Percentiles rank a stretch among this genome's conserved stretches.
Evolutionary conservation across 1,284 basidiomycete genomes (phyloP).

Genomic region (Sanghuangporus sanghuang): DNA sequence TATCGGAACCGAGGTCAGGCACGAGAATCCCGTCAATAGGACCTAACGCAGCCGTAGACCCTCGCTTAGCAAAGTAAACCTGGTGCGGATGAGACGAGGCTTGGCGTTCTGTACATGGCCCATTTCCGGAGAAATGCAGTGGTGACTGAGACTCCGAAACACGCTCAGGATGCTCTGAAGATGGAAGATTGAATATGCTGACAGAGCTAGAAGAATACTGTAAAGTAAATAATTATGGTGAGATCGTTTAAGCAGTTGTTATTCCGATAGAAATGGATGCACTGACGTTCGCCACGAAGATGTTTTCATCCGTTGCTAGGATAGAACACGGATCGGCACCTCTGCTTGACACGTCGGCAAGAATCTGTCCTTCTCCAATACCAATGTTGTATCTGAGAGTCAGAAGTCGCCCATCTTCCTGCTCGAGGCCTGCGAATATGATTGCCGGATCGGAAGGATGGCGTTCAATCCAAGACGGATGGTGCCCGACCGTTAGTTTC

Average conservation of each 20-base stretch:
- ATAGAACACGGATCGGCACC: slow-evolving; percentile 60
- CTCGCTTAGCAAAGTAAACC: slow-evolving; percentile 30
- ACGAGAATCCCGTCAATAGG: slow-evolving; percentile 52
- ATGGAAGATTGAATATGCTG: slow-evolving; percentile 1
- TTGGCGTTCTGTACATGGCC: slow-evolving; percentile 38
- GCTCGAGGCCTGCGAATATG: slow-evolving; percentile 51
- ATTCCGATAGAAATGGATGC: not conserved
- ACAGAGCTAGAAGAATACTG: slow-evolving; percentile 15
- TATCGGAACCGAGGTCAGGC: slow-evolving; percentile 67
- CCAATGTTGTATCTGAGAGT: slow-evolving; percentile 45
- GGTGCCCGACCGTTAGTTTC: slow-evolving; percentile 47
- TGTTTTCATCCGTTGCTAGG: slow-evolving; percentile 40
- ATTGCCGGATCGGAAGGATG: slow-evolving; percentile 51
- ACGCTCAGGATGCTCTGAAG: not conserved
- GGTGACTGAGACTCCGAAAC: not conserved
- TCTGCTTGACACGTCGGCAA: slow-evolving; percentile 43
- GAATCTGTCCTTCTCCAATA: slow-evolving; percentile 38
- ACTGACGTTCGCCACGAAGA: slow-evolving; percentile 66
- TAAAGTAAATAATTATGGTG: not conserved
- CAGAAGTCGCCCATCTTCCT: slow-evolving; percentile 51
- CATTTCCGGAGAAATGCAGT: not conserved
- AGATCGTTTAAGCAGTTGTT: not conserved
- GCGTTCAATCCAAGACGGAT: slow-evolving; percentile 65
- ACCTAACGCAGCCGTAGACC: slow-evolving; percentile 23
- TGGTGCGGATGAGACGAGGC: slow-evolving; percentile 67